A percentile compares a stretch with the other conserved stretches of the same genome.
Evolutionary conservation across 1,284 basidiomycete species (phyloP).

Genomic region (Fomitopsis palustris): DNA sequence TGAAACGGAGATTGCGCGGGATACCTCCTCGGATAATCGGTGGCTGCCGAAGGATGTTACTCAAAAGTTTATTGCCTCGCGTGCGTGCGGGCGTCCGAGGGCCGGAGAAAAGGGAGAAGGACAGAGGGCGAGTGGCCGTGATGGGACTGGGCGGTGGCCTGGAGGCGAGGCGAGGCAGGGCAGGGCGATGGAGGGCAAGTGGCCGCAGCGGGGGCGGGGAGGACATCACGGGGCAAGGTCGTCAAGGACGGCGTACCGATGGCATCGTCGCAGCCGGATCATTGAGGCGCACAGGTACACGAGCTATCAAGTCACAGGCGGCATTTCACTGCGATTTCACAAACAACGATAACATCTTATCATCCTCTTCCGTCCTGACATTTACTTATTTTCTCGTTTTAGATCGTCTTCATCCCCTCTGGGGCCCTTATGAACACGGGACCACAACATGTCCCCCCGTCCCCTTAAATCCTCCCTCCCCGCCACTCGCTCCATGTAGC

Average conservation of each 20-base stretch:
- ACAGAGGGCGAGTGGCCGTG: conserved; percentile 5
- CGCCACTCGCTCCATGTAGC: conserved; percentile 11
- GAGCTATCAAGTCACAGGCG: conserved; percentile 14
- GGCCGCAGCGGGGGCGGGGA: neutral
- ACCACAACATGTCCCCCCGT: conserved; percentile 15
- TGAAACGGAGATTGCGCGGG: conserved; percentile 22
- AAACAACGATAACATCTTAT: conserved; percentile 30
- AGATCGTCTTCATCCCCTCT: conserved; percentile 14
- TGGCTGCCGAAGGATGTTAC: conserved; percentile 11
- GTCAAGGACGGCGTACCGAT: conserved; percentile 25
- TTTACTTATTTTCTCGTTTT: conserved; percentile 15
- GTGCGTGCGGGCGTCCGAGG: conserved; percentile 12
- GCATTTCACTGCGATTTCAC: conserved; percentile 17
- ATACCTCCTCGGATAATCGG: conserved; percentile 8
- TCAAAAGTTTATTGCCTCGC: conserved; percentile 26
- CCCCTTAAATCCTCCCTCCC: conserved; percentile 11
- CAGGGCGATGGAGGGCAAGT: neutral
- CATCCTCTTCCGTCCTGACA: conserved; percentile 13
- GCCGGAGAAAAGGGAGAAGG: conserved; percentile 7
- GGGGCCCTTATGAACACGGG: conserved; percentile 19
- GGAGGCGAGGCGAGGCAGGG: neutral
- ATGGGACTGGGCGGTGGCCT: neutral
- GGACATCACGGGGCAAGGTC: conserved; percentile 25
- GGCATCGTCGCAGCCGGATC: conserved; percentile 23
- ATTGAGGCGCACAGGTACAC: conserved; percentile 19